Percentiles rank a stretch among this genome's conserved stretches.
These are phyloP conservation scores for Cystofilobasidium capitatum DNA, from an alignment of 768 basidiomycete species.

Conservation along the genomic window DNA sequence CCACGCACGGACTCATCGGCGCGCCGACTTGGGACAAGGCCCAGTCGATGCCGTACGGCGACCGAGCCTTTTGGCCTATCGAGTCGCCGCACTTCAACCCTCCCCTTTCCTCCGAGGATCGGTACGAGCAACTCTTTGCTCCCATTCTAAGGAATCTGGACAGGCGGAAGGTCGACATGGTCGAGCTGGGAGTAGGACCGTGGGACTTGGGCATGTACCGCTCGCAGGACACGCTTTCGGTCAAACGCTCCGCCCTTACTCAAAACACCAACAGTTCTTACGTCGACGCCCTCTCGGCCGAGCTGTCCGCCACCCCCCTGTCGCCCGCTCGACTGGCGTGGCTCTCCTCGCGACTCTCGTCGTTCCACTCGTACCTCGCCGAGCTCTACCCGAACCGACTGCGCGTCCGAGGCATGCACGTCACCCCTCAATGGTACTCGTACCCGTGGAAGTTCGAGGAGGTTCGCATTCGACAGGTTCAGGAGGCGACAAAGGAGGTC, in stretches of 20 bases:
- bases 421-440: slow-evolving; percentile 19
- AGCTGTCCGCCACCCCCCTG: slow-evolving; percentile 6
- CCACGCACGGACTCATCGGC: slow-evolving; percentile 6
- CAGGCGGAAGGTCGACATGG: slow-evolving; percentile 20
- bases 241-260: not conserved
- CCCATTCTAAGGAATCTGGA: slow-evolving; percentile 15
- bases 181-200: slow-evolving; percentile 25
- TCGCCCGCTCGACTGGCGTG: slow-evolving; percentile 5
- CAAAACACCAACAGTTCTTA: not conserved
- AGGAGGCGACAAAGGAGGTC: slow-evolving; percentile 8
- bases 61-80: slow-evolving; percentile 22
- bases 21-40: slow-evolving; percentile 5
- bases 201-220: slow-evolving; percentile 27
- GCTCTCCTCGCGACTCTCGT: slow-evolving; percentile 7
- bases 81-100: slow-evolving; percentile 28
- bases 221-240: slow-evolving; percentile 23
- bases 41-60: slow-evolving; percentile 11
- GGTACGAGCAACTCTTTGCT: slow-evolving; percentile 8
- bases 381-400: not conserved
- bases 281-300: not conserved
- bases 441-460: slow-evolving; percentile 23
- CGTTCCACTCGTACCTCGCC: not conserved
- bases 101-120: slow-evolving; percentile 22
- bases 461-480: slow-evolving; percentile 15
- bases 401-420: slow-evolving; percentile 19